These are phyloP conservation scores for Sphagnum contortum DNA, from an alignment of 225 moss, liverwort and hornwort genomes.

Conservation along the genomic window DNA sequence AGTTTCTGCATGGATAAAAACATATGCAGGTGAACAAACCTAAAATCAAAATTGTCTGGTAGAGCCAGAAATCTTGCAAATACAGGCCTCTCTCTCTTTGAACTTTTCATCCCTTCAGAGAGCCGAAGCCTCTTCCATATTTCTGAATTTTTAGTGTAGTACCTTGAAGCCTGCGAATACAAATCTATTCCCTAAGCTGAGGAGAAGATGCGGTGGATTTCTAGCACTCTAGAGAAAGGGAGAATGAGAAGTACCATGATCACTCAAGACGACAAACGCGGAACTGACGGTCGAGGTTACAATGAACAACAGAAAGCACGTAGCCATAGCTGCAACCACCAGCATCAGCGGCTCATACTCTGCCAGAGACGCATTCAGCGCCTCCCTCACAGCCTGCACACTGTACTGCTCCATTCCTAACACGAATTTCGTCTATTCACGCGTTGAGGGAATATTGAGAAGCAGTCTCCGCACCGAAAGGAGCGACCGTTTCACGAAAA, in stretches of 20 bases:
- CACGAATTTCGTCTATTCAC: background rate
- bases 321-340: conserved; percentile 45
- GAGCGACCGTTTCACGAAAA: too few relatives aligned
- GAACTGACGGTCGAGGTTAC: conserved; percentile 20
- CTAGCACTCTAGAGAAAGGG: background rate
- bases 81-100: background rate
- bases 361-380: conserved; percentile 48
- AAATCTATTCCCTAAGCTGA: background rate
- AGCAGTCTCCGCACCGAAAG: too few relatives aligned
- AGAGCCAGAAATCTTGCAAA: background rate
- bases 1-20: too few relatives aligned
- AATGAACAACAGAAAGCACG: conserved; percentile 41
- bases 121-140: background rate
- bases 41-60: too few relatives aligned
- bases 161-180: background rate
- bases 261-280: conserved; percentile 22
- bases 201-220: background rate
- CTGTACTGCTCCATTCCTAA: conserved; percentile 20
- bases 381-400: conserved; percentile 31
- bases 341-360: conserved; percentile 60
- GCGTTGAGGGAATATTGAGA: too few relatives aligned
- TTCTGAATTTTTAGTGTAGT: background rate
- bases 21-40: too few relatives aligned
- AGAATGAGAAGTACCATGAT: conserved; percentile 42
- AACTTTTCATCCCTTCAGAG: background rate